Percentiles rank a stretch among this genome's conserved stretches.
Evolutionary conservation across 176 grass and related monocot genomes (phyloP).

Genomic region (Bolboschoenus planiculmis): DNA sequence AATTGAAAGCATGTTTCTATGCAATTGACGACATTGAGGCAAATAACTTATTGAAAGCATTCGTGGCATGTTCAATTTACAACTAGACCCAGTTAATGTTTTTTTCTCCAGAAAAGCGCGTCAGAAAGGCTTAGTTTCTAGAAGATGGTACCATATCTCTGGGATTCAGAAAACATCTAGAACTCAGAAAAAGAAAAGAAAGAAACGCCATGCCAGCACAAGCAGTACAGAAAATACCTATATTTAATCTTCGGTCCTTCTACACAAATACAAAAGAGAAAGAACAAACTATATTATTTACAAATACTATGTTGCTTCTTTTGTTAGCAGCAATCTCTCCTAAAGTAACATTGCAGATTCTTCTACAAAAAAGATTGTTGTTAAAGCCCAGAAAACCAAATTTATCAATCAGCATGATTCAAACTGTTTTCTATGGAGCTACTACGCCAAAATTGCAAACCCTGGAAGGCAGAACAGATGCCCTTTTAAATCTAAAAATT

Average conservation of each 20-base stretch:
- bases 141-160: neutral
- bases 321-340: slow-evolving; percentile 17
- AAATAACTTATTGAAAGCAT: neutral
- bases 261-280: slow-evolving; percentile 3
- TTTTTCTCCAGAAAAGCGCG: neutral
- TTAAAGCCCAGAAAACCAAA: neutral
- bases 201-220: neutral
- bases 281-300: slow-evolving; percentile 18
- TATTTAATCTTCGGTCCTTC: neutral
- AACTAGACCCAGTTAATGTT: neutral
- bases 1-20: neutral
- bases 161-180: neutral
- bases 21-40: neutral
- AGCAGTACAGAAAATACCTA: neutral
- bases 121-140: neutral
- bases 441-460: slow-evolving; percentile 18
- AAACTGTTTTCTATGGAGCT: slow-evolving; percentile 9
- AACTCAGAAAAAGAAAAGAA: neutral
- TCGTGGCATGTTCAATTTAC: neutral
- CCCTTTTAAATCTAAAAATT: slow-evolving; percentile 28
- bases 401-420: slow-evolving; percentile 13
- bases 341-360: neutral
- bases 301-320: slow-evolving; percentile 17
- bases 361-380: neutral
- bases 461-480: slow-evolving; percentile 40